Evolutionary conservation across 352 stramenopile genomes (phyloP).

Genomic region (Phytophthora capsici): DNA sequence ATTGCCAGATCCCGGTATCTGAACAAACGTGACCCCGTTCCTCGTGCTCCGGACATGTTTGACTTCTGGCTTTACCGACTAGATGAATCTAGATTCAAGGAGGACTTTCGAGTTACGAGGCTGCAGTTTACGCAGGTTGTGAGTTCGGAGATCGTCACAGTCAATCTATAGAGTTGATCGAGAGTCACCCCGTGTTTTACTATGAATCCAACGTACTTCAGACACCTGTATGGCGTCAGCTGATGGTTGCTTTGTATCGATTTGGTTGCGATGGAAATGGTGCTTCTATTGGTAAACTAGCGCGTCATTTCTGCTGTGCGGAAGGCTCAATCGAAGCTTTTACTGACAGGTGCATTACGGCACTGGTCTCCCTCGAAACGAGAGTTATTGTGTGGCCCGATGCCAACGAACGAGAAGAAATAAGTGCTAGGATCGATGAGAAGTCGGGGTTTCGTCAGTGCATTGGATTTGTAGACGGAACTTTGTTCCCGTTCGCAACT

Average conservation of each 20-base stretch:
- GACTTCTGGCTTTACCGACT: not conserved
- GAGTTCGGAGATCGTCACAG: no score
- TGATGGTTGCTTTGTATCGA: slow-evolving; percentile 10
- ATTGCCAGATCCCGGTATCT: slow-evolving; percentile 9
- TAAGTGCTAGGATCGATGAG: not conserved
- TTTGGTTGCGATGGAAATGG: slow-evolving; percentile 10
- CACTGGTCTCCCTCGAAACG: not conserved
- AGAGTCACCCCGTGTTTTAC: no score
- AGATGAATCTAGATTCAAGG: no score
- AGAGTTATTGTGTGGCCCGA: slow-evolving; percentile 5
- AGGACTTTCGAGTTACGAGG: no score
- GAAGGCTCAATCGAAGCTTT: slow-evolving; percentile 4
- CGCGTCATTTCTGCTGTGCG: slow-evolving; percentile 6
- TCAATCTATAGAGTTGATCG: no score
- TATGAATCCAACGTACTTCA: slow-evolving; percentile 11
- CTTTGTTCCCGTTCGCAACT: slow-evolving; percentile 16
- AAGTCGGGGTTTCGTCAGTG: slow-evolving; percentile 15
- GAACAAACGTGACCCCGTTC: not conserved
- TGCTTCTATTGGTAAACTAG: slow-evolving; percentile 7
- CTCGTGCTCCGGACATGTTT: slow-evolving; percentile 6
- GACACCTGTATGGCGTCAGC: slow-evolving; percentile 5
- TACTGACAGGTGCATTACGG: slow-evolving; percentile 3
- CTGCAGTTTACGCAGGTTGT: no score
- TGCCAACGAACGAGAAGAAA: not conserved
- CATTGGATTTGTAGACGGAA: no score